phyloP scores from a whole-genome alignment of 2,329 filamentous ascomycete genomes.

The Colletotrichum viniferum region DNA sequence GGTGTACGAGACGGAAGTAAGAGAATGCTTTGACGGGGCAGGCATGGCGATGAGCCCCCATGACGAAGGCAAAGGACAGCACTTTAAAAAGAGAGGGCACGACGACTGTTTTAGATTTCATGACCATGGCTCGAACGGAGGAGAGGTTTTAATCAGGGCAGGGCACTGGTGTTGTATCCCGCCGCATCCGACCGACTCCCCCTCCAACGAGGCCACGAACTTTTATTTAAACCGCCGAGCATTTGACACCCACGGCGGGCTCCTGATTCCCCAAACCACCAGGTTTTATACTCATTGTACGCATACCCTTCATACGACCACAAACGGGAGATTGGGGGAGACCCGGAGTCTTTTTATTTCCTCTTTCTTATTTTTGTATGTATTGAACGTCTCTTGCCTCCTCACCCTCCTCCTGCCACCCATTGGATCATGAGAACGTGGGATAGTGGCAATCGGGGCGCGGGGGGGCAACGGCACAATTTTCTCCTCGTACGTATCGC shows the following conservation, averaged over 20 bases:
- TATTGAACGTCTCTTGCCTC: not conserved
- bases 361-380: not conserved
- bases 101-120: slow-evolving; percentile 15
- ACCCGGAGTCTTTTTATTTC: not conserved
- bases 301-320: slow-evolving; percentile 16
- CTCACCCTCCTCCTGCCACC: not conserved
- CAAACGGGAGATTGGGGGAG: not conserved
- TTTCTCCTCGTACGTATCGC: slow-evolving; percentile 8
- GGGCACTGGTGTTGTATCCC: not conserved
- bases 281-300: not conserved
- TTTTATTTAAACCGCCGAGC: not conserved
- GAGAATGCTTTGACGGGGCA: not conserved
- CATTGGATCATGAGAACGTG: not conserved
- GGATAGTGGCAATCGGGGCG: not conserved
- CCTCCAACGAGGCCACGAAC: slow-evolving; percentile 4
- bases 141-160: not conserved
- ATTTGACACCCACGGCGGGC: not conserved
- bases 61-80: not conserved
- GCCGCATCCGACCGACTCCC: not conserved
- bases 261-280: slow-evolving; percentile 13
- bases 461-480: not conserved
- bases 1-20: not conserved
- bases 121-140: slow-evolving; percentile 4
- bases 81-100: not conserved
- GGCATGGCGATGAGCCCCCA: not conserved